Base-by-base conservation (phyloP, 805 yeast genomes). In the Metschnikowia sp. region DNA sequence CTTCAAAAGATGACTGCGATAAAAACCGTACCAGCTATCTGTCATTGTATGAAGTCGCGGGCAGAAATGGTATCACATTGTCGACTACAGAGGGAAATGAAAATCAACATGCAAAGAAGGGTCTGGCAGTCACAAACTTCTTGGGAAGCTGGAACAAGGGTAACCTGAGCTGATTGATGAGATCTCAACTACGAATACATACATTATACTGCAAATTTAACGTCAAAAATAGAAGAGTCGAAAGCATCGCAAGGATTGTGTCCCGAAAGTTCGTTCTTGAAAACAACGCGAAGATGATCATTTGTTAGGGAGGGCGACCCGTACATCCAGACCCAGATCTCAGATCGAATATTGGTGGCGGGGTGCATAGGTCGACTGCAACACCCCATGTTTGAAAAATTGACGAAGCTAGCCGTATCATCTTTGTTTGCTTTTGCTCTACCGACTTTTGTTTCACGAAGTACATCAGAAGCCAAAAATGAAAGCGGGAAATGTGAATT, bases 31-130 rank as follows among this genome's bases (percentile, higher is more conserved):
- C 61, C 19, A 74, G 77, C 44, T 76, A 69, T 51, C 72, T 77
- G 19, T 70, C 79, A 1, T 59, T 77, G 39, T 72, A 77, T 45
- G 79, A 76, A 51, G 80, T 79, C 22, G 83, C 83, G 2, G 81
- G 75, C 30, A 63, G 62, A 41, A 70, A 62, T 49, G 74, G 75
- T 5, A 66, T 69, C 37, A 49, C 58, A 19, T 59, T 61, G 39
- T 62, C 70, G 1, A 52, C 66, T n/a, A 61, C 66, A 2, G 69
- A 62, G 22, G 40, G 31, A 3, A 56, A 54, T 10, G 53, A 48
- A 11, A 47, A 54, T 51, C 39, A 28, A 18, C 43, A 47, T 32
- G 32, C 52, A 12, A 54, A 51, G 33, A 62, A 58, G 42, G 69
- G 65, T 19, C 74, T 64, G 53, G 73, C 75, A 31, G 65, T 55